A percentile compares a stretch with the other conserved stretches of the same genome.
Evolutionary conservation across 2,329 filamentous ascomycete genomes (phyloP).

Genomic region (Fusarium annulatum): DNA sequence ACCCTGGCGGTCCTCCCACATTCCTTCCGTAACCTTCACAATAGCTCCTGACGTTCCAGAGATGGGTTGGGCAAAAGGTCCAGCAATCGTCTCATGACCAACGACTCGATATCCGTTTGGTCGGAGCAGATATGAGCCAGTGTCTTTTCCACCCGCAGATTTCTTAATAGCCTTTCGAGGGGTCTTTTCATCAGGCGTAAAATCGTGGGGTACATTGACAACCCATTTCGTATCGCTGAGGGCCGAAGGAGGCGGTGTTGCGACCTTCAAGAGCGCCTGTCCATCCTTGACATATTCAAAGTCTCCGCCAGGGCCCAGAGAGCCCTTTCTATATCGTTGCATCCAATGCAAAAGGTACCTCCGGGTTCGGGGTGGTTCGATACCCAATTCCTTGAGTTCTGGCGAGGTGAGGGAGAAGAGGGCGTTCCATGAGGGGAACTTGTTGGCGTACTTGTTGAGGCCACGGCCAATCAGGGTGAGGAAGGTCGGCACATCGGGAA

Average conservation of each 20-base stretch:
- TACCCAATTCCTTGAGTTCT: constrained; percentile 83
- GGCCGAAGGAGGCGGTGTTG: constrained; percentile 52
- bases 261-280: constrained; percentile 62
- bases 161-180: constrained; percentile 40
- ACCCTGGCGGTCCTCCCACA: constrained; percentile 91
- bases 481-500: constrained; percentile 87
- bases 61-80: constrained; percentile 77
- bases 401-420: constrained; percentile 84
- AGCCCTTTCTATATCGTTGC: constrained; percentile 81
- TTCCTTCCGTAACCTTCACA: constrained; percentile 81
- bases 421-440: constrained; percentile 90
- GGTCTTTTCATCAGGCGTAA: constrained; percentile 46
- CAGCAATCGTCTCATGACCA: constrained; percentile 76
- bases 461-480: constrained; percentile 91
- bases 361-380: constrained; percentile 85
- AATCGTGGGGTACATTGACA: constrained; percentile 64
- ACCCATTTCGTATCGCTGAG: constrained; percentile 62
- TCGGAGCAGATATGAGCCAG: constrained; percentile 39
- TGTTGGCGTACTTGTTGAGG: constrained; percentile 82
- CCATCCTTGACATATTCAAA: constrained; percentile 74
- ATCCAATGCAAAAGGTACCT: constrained; percentile 90
- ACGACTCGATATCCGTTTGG: constrained; percentile 70
- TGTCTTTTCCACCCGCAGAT: background rate
- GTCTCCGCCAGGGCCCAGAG: constrained; percentile 86
- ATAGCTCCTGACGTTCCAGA: constrained; percentile 73